Percentiles rank a stretch among this genome's conserved stretches.
Conservation (phyloP, 768 basidiomycete genomes). For the Strobilomyces confusus region DNA sequence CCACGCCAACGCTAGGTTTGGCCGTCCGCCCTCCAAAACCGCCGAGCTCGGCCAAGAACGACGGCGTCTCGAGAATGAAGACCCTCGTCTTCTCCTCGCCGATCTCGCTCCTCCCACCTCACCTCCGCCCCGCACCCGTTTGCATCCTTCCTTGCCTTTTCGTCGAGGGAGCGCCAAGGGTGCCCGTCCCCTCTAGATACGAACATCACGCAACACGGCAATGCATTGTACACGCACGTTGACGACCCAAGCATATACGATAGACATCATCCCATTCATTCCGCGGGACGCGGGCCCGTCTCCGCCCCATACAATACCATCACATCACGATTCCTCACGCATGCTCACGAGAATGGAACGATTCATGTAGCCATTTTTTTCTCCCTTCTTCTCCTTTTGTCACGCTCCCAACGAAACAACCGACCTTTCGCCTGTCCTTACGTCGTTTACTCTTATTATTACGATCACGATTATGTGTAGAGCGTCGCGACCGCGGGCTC, state of each 20-base stretch:
- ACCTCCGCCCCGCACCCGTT: constrained; percentile 5
- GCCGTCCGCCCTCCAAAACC: neutral
- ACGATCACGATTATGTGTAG: constrained; percentile 5
- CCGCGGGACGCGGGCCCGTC: constrained; percentile 10
- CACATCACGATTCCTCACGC: constrained; percentile 13
- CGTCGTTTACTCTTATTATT: constrained; percentile 2
- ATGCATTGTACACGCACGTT: constrained; percentile 27
- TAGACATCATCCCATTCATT: constrained; percentile 20
- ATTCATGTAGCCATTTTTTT: constrained; percentile 11
- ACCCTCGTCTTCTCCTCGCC: constrained; percentile 1
- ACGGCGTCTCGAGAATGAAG: constrained; percentile 3
- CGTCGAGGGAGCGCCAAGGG: neutral
- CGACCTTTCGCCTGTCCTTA: constrained; percentile 17
- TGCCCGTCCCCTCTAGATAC: constrained; percentile 16
- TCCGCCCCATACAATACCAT: constrained; percentile 1
- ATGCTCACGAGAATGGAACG: constrained; percentile 15
- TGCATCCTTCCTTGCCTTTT: constrained; percentile 10
- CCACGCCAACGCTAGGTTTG: neutral
- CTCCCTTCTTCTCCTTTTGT: neutral
- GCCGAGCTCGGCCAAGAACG: constrained; percentile 2
- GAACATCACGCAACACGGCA: constrained; percentile 23
- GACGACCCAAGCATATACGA: constrained; percentile 22
- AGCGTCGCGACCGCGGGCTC: neutral
- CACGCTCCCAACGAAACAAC: constrained; percentile 11
- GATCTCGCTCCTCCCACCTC: constrained; percentile 11